These are phyloP conservation scores for Beta vulgaris DNA, from an alignment of 148 eudicot species.

Conservation along the genomic window DNA sequence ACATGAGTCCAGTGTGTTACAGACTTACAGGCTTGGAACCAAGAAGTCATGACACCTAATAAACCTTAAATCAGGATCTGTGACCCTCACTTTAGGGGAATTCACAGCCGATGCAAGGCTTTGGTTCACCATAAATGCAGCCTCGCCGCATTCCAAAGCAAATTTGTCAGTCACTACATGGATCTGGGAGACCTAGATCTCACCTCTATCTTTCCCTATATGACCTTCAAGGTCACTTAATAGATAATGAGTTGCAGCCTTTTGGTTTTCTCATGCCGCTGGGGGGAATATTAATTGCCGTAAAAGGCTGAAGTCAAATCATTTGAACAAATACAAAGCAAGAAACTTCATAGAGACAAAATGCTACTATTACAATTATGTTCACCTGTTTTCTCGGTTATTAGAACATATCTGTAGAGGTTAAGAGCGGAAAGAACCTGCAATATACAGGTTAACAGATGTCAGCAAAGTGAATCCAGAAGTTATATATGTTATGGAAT, in stretches of 20 bases:
- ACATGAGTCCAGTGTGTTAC: background rate
- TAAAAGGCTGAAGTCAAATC: background rate
- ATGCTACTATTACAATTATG: background rate
- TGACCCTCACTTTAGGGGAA: background rate
- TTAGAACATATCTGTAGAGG: slow-evolving; percentile 74
- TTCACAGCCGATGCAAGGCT: background rate
- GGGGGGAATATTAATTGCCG: background rate
- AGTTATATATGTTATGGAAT: too few relatives aligned
- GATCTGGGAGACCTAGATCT: background rate
- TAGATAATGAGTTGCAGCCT: background rate
- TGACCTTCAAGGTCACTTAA: background rate
- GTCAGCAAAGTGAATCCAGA: slow-evolving; percentile 9
- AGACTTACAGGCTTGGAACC: background rate
- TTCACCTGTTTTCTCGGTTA: slow-evolving; percentile 77
- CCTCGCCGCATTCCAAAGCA: background rate
- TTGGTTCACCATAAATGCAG: background rate
- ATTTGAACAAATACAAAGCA: background rate
- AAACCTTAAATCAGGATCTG: background rate
- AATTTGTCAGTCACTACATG: background rate
- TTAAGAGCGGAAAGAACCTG: slow-evolving; percentile 91
- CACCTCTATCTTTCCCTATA: background rate
- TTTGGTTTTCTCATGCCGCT: background rate
- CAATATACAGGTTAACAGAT: slow-evolving; percentile 23
- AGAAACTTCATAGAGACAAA: background rate
- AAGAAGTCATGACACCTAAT: background rate